Conservation (phyloP, 768 basidiomycete species). For the Epithele typhae region DNA sequence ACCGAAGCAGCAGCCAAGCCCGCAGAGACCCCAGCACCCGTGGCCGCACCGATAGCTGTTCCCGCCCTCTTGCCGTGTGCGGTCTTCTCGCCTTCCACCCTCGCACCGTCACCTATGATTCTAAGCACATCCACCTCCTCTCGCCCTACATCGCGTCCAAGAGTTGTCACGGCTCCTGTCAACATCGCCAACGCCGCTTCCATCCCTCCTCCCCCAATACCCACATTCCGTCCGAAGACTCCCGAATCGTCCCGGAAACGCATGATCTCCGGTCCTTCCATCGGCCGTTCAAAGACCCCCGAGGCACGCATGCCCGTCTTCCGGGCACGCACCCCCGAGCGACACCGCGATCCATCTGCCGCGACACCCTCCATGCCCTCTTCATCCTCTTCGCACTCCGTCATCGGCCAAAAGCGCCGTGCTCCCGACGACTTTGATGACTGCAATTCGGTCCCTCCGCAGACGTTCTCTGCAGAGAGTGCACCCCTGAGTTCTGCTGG, state of each 20-base stretch:
- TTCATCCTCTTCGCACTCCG: slow-evolving; percentile 30
- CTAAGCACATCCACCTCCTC: slow-evolving; percentile 11
- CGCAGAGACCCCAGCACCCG: slow-evolving; percentile 7
- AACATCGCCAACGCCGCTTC: slow-evolving; percentile 1
- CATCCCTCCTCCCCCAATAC: slow-evolving; percentile 8
- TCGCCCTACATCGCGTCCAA: slow-evolving; percentile 40
- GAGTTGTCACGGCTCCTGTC: slow-evolving; percentile 27
- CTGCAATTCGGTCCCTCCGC: slow-evolving; percentile 50
- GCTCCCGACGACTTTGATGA: slow-evolving; percentile 76
- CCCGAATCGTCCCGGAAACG: slow-evolving; percentile 25
- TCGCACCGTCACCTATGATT: slow-evolving; percentile 10
- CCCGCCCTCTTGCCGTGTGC: slow-evolving; percentile 15
- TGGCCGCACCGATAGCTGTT: slow-evolving; percentile 10
- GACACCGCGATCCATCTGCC: slow-evolving; percentile 8
- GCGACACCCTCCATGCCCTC: slow-evolving; percentile 4
- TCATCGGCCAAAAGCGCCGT: slow-evolving; percentile 61
- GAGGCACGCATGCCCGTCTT: slow-evolving; percentile 31
- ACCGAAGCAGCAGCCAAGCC: slow-evolving; percentile 18
- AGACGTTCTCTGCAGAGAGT: slow-evolving; percentile 59
- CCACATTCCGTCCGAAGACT: slow-evolving; percentile 22
- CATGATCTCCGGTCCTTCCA: slow-evolving; percentile 12
- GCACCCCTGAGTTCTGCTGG: slow-evolving; percentile 18
- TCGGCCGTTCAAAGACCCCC: slow-evolving; percentile 26
- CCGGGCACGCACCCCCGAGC: slow-evolving; percentile 50
- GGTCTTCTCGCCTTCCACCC: slow-evolving; percentile 15